Evolutionary conservation across 345 rosid genomes (phyloP).

Genomic region (Eucalyptus pauciflora): DNA sequence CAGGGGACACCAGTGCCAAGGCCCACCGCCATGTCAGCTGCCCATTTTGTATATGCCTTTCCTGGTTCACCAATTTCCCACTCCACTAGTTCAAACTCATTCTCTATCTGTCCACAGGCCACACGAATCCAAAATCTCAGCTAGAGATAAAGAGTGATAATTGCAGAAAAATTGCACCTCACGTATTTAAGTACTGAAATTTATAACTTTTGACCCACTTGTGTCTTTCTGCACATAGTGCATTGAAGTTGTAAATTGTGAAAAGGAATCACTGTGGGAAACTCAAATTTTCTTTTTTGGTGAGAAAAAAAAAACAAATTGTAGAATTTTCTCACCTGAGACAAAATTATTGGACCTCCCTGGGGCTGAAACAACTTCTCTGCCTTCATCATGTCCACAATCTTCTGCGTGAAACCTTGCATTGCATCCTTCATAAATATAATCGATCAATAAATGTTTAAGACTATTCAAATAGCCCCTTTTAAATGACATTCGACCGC

Average conservation of each 20-base stretch:
- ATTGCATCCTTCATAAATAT: slow-evolving; percentile 17
- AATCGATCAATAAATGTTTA: not conserved
- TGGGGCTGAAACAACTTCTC: slow-evolving; percentile 26
- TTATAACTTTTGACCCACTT: not conserved
- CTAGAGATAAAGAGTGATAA: not conserved
- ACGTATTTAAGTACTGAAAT: not conserved
- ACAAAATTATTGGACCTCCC: slow-evolving; percentile 33
- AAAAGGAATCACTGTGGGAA: not conserved
- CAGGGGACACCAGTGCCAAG: slow-evolving; percentile 64
- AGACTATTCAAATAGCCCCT: not conserved
- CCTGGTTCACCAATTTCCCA: slow-evolving; percentile 42
- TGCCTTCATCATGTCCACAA: slow-evolving; percentile 26
- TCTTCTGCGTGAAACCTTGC: slow-evolving; percentile 28
- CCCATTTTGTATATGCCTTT: slow-evolving; percentile 42
- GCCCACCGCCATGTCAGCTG: slow-evolving; percentile 50
- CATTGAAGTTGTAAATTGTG: not conserved
- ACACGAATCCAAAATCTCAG: not conserved
- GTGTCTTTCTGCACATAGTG: not conserved
- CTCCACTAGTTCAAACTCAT: slow-evolving; percentile 51
- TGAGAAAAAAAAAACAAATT: not conserved
- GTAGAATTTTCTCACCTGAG: slow-evolving; percentile 11
- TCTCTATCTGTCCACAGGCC: slow-evolving; percentile 39
- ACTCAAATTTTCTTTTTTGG: not conserved
- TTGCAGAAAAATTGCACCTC: not conserved
- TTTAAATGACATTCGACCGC: not conserved